A percentile compares a stretch with the other conserved stretches of the same genome.
These are phyloP conservation scores for Sindora glabra DNA, from an alignment of 306 rosid species.

Conservation along the genomic window DNA sequence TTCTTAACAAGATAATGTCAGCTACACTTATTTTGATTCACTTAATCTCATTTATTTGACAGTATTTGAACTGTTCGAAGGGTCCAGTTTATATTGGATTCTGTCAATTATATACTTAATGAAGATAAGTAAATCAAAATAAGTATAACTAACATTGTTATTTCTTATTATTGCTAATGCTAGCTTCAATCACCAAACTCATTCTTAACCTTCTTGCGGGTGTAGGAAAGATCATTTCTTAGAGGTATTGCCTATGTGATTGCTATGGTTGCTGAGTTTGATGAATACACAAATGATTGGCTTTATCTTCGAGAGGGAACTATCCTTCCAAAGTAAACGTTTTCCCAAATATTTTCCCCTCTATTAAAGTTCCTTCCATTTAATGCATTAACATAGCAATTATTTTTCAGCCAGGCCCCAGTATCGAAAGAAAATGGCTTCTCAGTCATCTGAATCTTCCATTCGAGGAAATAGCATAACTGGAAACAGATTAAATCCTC, in stretches of 20 bases:
- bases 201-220: constrained; percentile 12
- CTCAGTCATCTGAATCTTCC: constrained; percentile 50
- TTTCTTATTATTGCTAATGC: no score
- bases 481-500: constrained; percentile 21
- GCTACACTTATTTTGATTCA: no score
- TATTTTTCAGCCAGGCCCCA: constrained; percentile 87
- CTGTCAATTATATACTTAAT: no score
- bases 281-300: constrained; percentile 85
- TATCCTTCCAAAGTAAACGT: constrained; percentile 62
- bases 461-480: constrained; percentile 25
- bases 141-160: no score
- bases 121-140: no score
- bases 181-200: no score
- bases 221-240: constrained; percentile 73
- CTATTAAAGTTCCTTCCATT: neutral
- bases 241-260: constrained; percentile 67
- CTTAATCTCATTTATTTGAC: no score
- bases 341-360: constrained; percentile 1
- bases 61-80: no score
- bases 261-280: constrained; percentile 90
- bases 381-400: neutral
- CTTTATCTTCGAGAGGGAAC: constrained; percentile 82
- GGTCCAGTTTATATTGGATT: no score
- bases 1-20: no score
- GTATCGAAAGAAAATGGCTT: constrained; percentile 46